These are phyloP conservation scores for Odontarrhena argentea DNA, from an alignment of 345 rosid genomes.

Conservation along the genomic window DNA sequence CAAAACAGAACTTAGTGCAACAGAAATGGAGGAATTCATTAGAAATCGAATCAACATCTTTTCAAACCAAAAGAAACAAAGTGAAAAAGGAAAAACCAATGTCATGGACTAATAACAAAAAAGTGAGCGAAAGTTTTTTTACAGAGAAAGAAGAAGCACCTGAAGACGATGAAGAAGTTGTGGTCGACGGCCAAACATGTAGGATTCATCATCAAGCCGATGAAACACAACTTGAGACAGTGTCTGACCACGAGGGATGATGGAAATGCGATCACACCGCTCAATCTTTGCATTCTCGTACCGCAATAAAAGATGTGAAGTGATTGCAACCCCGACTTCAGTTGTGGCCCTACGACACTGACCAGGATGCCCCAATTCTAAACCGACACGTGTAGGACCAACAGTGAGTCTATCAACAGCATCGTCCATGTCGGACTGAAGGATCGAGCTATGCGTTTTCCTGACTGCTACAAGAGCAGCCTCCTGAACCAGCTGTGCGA, in stretches of 20 bases:
- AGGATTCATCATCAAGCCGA: slow-evolving; percentile 86
- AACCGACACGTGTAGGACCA: slow-evolving; percentile 84
- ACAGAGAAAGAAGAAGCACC: slow-evolving; percentile 43
- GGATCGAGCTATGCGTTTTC: slow-evolving; percentile 69
- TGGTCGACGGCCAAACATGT: slow-evolving; percentile 86
- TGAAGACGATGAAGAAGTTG: slow-evolving; percentile 92
- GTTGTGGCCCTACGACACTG: slow-evolving; percentile 93
- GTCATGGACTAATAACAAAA: background rate
- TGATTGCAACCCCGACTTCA: slow-evolving; percentile 89
- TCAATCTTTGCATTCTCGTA: slow-evolving; percentile 81
- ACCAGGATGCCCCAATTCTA: slow-evolving; percentile 78
- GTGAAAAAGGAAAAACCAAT: background rate
- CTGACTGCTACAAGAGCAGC: slow-evolving; percentile 97
- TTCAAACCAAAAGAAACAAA: background rate
- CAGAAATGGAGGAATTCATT: no score
- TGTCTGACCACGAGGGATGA: slow-evolving; percentile 91
- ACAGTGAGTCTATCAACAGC: slow-evolving; percentile 95
- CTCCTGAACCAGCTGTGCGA: slow-evolving; percentile 91
- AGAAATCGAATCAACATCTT: background rate
- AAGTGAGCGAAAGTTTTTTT: background rate
- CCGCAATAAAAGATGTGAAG: slow-evolving; percentile 77
- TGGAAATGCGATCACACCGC: slow-evolving; percentile 82
- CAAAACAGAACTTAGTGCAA: no score
- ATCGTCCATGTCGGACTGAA: slow-evolving; percentile 80
- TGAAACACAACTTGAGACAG: slow-evolving; percentile 82